These are phyloP conservation scores for Helianthus annuus DNA, from an alignment of 129 eudicot genomes.

Conservation along the genomic window DNA sequence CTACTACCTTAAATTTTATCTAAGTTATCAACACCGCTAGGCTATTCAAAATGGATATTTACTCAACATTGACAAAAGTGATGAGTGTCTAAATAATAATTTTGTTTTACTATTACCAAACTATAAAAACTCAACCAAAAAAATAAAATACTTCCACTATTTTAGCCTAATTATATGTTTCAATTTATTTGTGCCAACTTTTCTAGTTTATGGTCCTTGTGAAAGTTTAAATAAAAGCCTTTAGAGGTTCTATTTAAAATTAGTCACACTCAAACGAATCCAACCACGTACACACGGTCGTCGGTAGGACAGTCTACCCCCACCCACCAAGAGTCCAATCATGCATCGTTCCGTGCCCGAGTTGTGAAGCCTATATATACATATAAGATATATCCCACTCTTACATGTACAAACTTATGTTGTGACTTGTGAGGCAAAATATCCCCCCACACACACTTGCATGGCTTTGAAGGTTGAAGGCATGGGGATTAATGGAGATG, in stretches of 20 bases:
- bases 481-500: slow-evolving; percentile 34
- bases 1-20: too few relatives aligned
- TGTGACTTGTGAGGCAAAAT: not conserved
- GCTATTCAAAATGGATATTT: too few relatives aligned
- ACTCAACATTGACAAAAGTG: too few relatives aligned
- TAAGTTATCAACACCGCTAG: too few relatives aligned
- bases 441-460: not conserved
- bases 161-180: too few relatives aligned
- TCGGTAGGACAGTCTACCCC: not conserved
- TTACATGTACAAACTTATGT: not conserved
- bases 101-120: too few relatives aligned
- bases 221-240: not conserved
- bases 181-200: too few relatives aligned
- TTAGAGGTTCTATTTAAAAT: not conserved
- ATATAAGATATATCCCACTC: not conserved
- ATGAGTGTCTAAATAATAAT: too few relatives aligned
- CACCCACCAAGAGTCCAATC: not conserved
- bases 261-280: not conserved
- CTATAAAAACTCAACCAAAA: too few relatives aligned
- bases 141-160: too few relatives aligned
- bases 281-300: not conserved
- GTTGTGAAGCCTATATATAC: slow-evolving; percentile 7
- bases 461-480: slow-evolving; percentile 24
- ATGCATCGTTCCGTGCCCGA: not conserved
- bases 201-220: too few relatives aligned